A percentile compares a stretch with the other conserved stretches of the same genome.
Conservation (phyloP, 495 filamentous ascomycete genomes). For the Daldinia vernicosa region DNA sequence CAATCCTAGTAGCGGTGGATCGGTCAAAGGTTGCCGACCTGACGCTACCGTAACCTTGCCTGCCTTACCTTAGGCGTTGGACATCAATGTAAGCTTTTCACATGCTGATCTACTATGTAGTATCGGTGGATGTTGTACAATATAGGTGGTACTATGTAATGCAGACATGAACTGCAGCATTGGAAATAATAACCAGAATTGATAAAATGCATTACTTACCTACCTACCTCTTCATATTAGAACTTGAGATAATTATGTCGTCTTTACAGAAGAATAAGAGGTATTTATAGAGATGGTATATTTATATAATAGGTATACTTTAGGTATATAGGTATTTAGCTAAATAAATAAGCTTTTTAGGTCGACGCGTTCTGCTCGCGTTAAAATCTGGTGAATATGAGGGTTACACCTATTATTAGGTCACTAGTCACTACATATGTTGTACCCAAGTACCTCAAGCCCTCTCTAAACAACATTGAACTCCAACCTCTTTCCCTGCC, state of each 20-base stretch:
- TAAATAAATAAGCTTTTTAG: slow-evolving; percentile 33
- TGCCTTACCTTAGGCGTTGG: neutral
- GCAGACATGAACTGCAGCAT: neutral
- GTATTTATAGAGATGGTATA: neutral
- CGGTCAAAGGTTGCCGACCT: slow-evolving; percentile 8
- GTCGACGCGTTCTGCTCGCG: slow-evolving; percentile 25
- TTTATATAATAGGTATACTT: neutral
- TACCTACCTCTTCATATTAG: too few species aligned
- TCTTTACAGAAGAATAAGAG: neutral
- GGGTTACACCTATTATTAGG: slow-evolving; percentile 4
- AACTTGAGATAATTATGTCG: neutral
- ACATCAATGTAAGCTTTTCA: slow-evolving; percentile 17
- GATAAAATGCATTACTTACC: neutral
- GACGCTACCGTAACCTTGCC: slow-evolving; percentile 13
- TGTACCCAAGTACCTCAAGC: slow-evolving; percentile 11
- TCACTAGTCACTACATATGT: slow-evolving; percentile 1
- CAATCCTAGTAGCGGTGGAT: slow-evolving; percentile 11
- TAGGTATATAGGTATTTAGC: neutral
- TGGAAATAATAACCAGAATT: neutral
- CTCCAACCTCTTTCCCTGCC: slow-evolving; percentile 37
- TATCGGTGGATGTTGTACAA: neutral
- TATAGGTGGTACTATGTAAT: neutral
- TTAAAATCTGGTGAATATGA: slow-evolving; percentile 13
- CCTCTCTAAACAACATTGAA: neutral
- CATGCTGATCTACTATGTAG: slow-evolving; percentile 22